These are phyloP conservation scores for Dictyostelium capitatum DNA, from an alignment of 78 protist species.

Conservation along the genomic window DNA sequence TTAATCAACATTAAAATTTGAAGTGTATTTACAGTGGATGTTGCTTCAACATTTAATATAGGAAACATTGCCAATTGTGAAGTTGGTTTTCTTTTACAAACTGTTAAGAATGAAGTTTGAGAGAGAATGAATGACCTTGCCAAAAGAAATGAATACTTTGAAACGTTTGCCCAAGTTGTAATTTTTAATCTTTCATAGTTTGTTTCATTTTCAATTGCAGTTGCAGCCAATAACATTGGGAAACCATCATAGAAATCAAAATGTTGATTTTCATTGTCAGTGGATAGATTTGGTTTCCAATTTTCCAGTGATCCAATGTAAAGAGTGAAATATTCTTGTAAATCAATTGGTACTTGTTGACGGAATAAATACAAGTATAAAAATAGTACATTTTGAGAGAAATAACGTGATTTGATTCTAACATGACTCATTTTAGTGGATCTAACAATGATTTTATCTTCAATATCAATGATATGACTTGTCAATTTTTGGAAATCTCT, in stretches of 20 bases:
- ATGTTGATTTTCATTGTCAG: background rate
- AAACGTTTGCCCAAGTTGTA: background rate
- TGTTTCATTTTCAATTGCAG: background rate
- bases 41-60: background rate
- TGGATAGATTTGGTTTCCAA: background rate
- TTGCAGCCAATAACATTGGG: background rate
- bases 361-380: background rate
- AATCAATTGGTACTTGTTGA: background rate
- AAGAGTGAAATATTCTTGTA: too few species aligned
- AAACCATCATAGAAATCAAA: background rate
- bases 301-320: background rate
- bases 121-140: background rate
- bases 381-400: background rate
- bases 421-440: background rate
- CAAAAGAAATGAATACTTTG: background rate
- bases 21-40: background rate
- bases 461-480: background rate
- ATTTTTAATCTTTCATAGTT: background rate
- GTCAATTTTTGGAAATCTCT: background rate
- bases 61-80: background rate
- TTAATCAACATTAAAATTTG: background rate
- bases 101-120: background rate
- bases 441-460: too few species aligned
- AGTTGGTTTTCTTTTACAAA: background rate
- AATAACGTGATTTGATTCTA: background rate